These are phyloP conservation scores for Aureobasidium leucospermi DNA, from an alignment of 2,329 filamentous ascomycete species.

Conservation along the genomic window DNA sequence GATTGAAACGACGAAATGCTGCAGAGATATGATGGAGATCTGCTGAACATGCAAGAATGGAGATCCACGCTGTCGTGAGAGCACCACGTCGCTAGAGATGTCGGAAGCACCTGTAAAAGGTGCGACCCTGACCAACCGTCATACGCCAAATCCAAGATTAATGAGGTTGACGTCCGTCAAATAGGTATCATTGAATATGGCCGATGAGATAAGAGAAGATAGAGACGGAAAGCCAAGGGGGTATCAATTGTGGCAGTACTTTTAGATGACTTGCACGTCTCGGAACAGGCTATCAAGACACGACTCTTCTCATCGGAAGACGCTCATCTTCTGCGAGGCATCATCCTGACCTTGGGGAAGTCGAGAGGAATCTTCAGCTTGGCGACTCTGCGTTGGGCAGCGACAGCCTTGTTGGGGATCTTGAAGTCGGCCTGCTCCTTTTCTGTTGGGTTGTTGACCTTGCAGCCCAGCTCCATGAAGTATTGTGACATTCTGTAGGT, in stretches of 20 bases:
- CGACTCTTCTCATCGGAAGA: neutral
- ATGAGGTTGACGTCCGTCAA: no score
- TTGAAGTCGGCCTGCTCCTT: constrained; percentile 44
- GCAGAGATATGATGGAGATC: no score
- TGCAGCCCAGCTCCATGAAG: constrained; percentile 69
- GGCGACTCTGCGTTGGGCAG: constrained; percentile 55
- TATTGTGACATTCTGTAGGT: constrained; percentile 53
- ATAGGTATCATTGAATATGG: no score
- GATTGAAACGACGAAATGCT: no score
- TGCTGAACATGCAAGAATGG: no score
- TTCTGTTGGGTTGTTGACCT: constrained; percentile 43
- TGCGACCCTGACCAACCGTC: neutral
- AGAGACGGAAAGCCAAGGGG: neutral
- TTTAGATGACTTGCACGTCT: neutral
- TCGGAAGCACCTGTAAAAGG: neutral
- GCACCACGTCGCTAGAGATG: neutral
- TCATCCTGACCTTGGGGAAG: constrained; percentile 61
- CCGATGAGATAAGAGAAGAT: no score
- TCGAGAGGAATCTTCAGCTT: constrained; percentile 69
- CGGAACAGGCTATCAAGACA: neutral
- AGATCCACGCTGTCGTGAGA: neutral
- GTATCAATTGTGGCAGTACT: neutral
- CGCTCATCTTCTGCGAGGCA: constrained; percentile 25
- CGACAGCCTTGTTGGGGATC: constrained; percentile 53
- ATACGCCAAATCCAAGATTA: no score